phyloP scores from a whole-genome alignment of 1,284 basidiomycete species.

The Naganishia cerealis region DNA sequence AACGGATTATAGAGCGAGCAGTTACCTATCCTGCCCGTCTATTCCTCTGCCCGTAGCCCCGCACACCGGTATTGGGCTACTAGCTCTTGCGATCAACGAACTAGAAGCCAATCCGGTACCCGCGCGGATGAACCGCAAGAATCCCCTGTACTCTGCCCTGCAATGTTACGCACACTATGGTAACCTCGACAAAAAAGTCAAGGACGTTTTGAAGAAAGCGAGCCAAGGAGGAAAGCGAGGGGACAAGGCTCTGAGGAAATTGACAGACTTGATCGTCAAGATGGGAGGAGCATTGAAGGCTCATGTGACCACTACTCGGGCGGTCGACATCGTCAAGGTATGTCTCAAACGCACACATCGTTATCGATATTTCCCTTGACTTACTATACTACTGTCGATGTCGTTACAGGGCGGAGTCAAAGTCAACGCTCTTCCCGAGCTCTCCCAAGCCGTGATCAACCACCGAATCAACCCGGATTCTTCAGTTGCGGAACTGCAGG shows the following conservation, averaged over 20 bases:
- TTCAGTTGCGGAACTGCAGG: slow-evolving; percentile 42
- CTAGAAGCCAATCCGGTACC: slow-evolving; percentile 47
- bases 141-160: slow-evolving; percentile 34
- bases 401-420: slow-evolving; percentile 35
- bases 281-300: slow-evolving; percentile 39
- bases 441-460: slow-evolving; percentile 47
- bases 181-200: slow-evolving; percentile 37
- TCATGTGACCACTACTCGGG: slow-evolving; percentile 49
- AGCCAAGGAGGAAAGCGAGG: slow-evolving; percentile 38
- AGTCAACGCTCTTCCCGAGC: slow-evolving; percentile 51
- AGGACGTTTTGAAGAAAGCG: slow-evolving; percentile 32
- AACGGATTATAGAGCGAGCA: slow-evolving; percentile 28
- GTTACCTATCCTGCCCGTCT: not conserved
- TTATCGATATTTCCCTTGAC: not conserved
- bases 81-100: slow-evolving; percentile 46
- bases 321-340: slow-evolving; percentile 45
- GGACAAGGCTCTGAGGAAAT: slow-evolving; percentile 42
- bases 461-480: slow-evolving; percentile 49
- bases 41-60: slow-evolving; percentile 33
- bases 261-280: slow-evolving; percentile 38
- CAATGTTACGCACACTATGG: slow-evolving; percentile 44
- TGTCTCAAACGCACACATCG: not conserved
- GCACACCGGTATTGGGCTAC: slow-evolving; percentile 52
- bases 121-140: slow-evolving; percentile 28
- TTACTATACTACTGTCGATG: not conserved